phyloP scores from a whole-genome alignment of 768 basidiomycete species.

The Suillus subaureus region DNA sequence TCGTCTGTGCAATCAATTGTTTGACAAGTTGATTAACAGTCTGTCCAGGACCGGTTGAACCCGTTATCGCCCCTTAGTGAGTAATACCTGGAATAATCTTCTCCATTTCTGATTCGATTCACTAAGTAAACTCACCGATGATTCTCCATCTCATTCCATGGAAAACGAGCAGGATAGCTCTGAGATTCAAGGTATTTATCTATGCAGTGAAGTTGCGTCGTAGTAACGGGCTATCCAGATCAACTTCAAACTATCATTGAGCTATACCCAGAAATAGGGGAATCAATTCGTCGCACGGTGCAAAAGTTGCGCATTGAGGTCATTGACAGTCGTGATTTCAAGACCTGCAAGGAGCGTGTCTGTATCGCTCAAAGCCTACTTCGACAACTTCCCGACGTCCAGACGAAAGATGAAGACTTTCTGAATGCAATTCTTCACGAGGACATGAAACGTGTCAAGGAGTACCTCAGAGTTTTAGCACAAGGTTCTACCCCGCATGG shows the following conservation, averaged over 20 bases:
- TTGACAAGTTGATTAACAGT: neutral
- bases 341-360: slow-evolving; percentile 18
- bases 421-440: slow-evolving; percentile 10
- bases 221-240: slow-evolving; percentile 11
- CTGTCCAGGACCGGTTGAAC: slow-evolving; percentile 12
- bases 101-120: neutral
- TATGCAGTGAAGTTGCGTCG: neutral
- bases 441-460: slow-evolving; percentile 5
- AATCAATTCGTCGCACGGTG: slow-evolving; percentile 2
- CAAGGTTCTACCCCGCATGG: neutral
- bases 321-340: slow-evolving; percentile 17
- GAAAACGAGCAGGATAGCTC: neutral
- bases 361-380: slow-evolving; percentile 13
- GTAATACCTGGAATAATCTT: neutral
- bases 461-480: neutral
- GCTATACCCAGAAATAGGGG: slow-evolving; percentile 18
- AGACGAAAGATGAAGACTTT: neutral
- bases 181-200: neutral
- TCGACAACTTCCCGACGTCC: neutral
- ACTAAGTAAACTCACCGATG: neutral
- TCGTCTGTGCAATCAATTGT: neutral
- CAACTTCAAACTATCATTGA: slow-evolving; percentile 9
- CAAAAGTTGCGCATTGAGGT: neutral
- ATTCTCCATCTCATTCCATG: neutral
- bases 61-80: neutral